These are phyloP conservation scores for Gryganskiella cystojenkinii DNA, from an alignment of 192 early-diverging fungal species.

Conservation along the genomic window DNA sequence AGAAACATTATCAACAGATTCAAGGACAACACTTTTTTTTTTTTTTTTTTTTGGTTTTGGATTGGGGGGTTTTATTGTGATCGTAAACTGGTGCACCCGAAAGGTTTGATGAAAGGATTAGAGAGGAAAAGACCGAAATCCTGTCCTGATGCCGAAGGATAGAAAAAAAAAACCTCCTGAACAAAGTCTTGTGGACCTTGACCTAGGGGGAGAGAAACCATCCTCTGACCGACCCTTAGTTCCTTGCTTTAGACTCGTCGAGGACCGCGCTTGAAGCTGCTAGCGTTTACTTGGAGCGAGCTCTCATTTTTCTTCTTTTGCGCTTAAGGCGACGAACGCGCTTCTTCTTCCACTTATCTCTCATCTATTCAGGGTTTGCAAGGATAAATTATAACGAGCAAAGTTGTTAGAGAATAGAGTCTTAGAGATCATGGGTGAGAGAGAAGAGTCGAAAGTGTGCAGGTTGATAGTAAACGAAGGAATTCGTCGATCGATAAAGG, in stretches of 20 bases:
- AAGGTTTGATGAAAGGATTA: no score
- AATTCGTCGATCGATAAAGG: no score
- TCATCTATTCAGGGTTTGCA: constrained; percentile 26
- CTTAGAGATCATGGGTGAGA: neutral
- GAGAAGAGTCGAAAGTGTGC: neutral
- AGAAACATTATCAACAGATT: no score
- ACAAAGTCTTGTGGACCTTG: neutral
- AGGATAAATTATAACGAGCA: neutral
- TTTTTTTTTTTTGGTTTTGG: no score
- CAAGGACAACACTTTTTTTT: no score
- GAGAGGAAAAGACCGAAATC: no score
- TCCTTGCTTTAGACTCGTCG: neutral
- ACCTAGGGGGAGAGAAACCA: constrained; percentile 3
- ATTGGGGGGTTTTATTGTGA: no score
- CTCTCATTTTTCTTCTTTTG: constrained; percentile 59
- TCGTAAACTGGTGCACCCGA: no score
- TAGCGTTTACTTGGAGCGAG: constrained; percentile 55
- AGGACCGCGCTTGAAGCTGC: constrained; percentile 47
- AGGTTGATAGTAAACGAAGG: neutral
- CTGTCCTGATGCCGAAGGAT: no score
- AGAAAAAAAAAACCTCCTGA: neutral
- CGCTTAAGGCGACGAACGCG: constrained; percentile 56
- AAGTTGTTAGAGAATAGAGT: neutral
- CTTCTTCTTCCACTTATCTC: constrained; percentile 60
- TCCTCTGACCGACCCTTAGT: neutral